A percentile compares a stretch with the other conserved stretches of the same genome.
Conservation (phyloP, 1,284 basidiomycete species). For the Malassezia cuniculi region DNA sequence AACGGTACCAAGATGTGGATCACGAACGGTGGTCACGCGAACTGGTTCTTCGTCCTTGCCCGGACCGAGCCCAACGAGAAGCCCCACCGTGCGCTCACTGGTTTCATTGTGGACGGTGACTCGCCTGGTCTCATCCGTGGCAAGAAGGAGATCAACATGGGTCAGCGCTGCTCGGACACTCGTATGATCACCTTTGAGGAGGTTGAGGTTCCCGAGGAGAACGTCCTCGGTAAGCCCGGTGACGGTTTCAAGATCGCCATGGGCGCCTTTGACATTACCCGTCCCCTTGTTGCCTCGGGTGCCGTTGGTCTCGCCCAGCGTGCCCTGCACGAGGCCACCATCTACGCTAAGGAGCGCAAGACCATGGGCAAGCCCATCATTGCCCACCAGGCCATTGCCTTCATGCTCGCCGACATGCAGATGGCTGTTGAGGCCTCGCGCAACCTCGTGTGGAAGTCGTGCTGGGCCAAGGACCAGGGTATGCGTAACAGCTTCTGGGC, state of each 20-base stretch:
- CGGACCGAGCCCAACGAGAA: constrained; percentile 49
- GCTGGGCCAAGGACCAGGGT: constrained; percentile 50
- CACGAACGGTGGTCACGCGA: constrained; percentile 50
- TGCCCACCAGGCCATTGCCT: constrained; percentile 51
- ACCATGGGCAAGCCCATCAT: constrained; percentile 53
- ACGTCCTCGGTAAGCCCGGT: constrained; percentile 50
- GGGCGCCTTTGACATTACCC: constrained; percentile 51
- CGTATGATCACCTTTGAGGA: constrained; percentile 52
- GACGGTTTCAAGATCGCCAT: constrained; percentile 52
- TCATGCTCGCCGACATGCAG: constrained; percentile 53
- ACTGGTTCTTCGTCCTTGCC: constrained; percentile 52
- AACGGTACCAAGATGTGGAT: constrained; percentile 51
- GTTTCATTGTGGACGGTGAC: constrained; percentile 52
- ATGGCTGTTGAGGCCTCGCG: constrained; percentile 49
- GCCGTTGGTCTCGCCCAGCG: constrained; percentile 51
- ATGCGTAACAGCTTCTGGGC: constrained; percentile 51
- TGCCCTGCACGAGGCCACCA: constrained; percentile 50
- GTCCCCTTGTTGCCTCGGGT: constrained; percentile 50
- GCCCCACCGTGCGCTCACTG: constrained; percentile 50
- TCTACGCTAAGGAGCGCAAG: constrained; percentile 51
- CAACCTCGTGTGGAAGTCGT: constrained; percentile 50
- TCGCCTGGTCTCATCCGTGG: constrained; percentile 47
- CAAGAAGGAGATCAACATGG: constrained; percentile 54
- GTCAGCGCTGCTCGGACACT: constrained; percentile 52
- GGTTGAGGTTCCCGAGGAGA: constrained; percentile 49